Evolutionary conservation across 805 yeast genomes (phyloP).

Genomic region (Candida chilensis): DNA sequence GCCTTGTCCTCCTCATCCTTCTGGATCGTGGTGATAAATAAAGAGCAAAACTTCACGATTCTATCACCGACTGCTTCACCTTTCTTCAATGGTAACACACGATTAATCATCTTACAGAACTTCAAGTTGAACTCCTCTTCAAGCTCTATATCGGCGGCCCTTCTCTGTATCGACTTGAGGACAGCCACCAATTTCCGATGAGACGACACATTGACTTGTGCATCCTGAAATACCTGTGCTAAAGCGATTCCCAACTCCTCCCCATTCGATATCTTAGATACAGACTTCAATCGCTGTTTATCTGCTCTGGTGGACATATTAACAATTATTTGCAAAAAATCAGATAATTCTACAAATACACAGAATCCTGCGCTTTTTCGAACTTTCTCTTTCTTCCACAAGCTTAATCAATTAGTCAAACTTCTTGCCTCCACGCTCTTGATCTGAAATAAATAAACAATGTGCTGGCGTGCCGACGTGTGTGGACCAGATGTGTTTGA

Average conservation of each 20-base stretch:
- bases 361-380: too few relatives aligned
- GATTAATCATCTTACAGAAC: slow-evolving; percentile 55
- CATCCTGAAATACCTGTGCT: slow-evolving; percentile 70
- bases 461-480: too few relatives aligned
- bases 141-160: slow-evolving; percentile 40
- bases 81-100: slow-evolving; percentile 58
- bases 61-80: slow-evolving; percentile 69
- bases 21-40: slow-evolving; percentile 43
- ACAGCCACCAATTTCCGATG: slow-evolving; percentile 68
- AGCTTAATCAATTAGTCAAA: too few relatives aligned
- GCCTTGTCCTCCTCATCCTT: slow-evolving; percentile 19
- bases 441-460: too few relatives aligned
- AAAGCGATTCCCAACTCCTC: slow-evolving; percentile 28
- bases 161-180: slow-evolving; percentile 46
- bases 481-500: too few relatives aligned
- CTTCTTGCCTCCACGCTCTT: too few relatives aligned
- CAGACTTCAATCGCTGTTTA: slow-evolving; percentile 5
- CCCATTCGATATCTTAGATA: slow-evolving; percentile 9
- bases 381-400: too few relatives aligned
- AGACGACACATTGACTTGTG: slow-evolving; percentile 65
- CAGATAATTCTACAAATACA: too few relatives aligned
- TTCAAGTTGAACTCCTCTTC: slow-evolving; percentile 51
- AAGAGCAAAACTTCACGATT: slow-evolving; percentile 58
- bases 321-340: too few relatives aligned
- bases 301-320: too few relatives aligned